These are phyloP conservation scores for Backusella tuberculispora DNA, from an alignment of 192 early-diverging fungal species.

Conservation along the genomic window DNA sequence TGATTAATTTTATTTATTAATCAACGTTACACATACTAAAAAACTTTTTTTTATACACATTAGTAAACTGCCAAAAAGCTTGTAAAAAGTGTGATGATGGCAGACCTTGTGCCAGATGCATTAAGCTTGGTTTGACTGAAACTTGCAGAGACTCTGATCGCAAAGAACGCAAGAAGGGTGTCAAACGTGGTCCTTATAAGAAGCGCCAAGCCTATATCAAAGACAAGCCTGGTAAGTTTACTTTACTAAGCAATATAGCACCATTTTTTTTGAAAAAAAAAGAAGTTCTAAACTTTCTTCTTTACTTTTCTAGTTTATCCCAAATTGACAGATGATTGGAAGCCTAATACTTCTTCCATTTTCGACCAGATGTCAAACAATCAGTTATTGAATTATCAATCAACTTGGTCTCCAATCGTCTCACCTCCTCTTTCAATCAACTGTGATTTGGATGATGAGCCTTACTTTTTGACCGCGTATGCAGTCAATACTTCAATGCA, in stretches of 20 bases:
- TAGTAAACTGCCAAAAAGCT: conserved; percentile 84
- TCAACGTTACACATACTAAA: conserved; percentile 8
- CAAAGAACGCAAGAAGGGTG: conserved; percentile 81
- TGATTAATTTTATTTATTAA: conserved; percentile 16
- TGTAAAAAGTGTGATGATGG: conserved; percentile 92
- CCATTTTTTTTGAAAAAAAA: not conserved
- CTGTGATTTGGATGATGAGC: conserved; percentile 4
- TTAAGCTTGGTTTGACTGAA: conserved; percentile 66
- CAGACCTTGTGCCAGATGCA: conserved; percentile 83
- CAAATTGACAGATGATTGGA: conserved; percentile 19
- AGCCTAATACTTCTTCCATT: not conserved
- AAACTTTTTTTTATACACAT: not conserved
- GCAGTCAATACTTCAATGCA: conserved; percentile 13
- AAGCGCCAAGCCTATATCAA: conserved; percentile 40
- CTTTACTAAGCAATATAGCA: not conserved
- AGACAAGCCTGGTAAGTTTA: conserved; percentile 20
- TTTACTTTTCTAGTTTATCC: conserved; percentile 17
- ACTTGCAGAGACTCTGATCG: conserved; percentile 77
- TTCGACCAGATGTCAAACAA: not conserved
- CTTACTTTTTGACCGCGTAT: not conserved
- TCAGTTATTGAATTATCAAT: conserved; percentile 6
- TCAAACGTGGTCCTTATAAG: conserved; percentile 87
- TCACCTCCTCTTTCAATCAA: not conserved
- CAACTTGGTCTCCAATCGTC: conserved; percentile 8
- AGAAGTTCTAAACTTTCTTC: not conserved